These are phyloP conservation scores for Nicotiana undulata DNA, from an alignment of 257 asterid species.

Conservation along the genomic window DNA sequence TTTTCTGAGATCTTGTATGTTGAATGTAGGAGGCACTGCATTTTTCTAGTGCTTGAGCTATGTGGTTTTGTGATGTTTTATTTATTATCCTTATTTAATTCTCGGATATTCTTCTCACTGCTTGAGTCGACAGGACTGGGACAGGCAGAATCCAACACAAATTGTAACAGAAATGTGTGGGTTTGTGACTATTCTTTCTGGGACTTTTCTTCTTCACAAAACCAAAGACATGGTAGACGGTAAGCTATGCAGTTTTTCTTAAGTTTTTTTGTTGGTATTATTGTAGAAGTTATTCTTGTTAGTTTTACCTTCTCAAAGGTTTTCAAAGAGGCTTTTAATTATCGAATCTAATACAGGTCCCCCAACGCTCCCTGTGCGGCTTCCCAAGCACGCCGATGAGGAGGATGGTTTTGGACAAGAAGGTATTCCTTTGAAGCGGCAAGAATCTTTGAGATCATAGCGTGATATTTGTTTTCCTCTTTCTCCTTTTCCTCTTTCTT, in stretches of 20 bases:
- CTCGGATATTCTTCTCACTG: neutral
- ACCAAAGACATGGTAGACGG: slow-evolving; percentile 95
- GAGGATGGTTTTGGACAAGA: slow-evolving; percentile 64
- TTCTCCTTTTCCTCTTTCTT: neutral
- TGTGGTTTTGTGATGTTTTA: neutral
- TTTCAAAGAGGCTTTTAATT: neutral
- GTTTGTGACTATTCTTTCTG: slow-evolving; percentile 89
- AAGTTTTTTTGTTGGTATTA: neutral
- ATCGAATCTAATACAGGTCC: slow-evolving; percentile 28
- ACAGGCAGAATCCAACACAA: slow-evolving; percentile 89
- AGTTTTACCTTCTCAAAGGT: neutral
- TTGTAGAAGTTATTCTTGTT: neutral
- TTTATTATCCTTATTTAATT: neutral
- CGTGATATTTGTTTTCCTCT: slow-evolving; percentile 15
- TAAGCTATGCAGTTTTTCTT: slow-evolving; percentile 17
- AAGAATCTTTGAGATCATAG: slow-evolving; percentile 51
- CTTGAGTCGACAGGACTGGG: slow-evolving; percentile 71
- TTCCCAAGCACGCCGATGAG: slow-evolving; percentile 46
- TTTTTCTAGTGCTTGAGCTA: neutral
- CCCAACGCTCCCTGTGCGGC: slow-evolving; percentile 25
- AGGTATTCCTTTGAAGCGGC: slow-evolving; percentile 77
- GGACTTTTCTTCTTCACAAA: slow-evolving; percentile 97
- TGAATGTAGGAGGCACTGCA: neutral
- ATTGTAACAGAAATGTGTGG: slow-evolving; percentile 95
- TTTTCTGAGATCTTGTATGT: neutral